phyloP scores from a whole-genome alignment of 225 moss, liverwort and hornwort species.

The Marchantia polymorpha region DNA sequence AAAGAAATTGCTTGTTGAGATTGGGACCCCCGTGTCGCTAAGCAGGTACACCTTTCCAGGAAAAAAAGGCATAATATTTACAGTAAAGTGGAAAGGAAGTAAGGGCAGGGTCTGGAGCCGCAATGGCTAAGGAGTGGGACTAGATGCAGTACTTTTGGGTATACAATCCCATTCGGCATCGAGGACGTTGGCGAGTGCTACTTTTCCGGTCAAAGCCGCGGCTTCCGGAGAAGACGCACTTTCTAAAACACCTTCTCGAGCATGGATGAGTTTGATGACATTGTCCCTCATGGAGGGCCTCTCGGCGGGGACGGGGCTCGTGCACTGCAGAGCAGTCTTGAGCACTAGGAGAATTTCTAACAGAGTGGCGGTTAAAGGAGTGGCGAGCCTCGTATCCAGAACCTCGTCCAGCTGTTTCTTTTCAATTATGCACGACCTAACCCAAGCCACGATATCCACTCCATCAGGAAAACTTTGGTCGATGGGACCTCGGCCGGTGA shows the following conservation, averaged over 20 bases:
- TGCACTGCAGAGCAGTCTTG: constrained; percentile 40
- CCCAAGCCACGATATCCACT: constrained; percentile 44
- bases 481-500: constrained; percentile 20
- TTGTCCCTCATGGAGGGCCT: constrained; percentile 48
- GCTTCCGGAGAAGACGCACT: neutral
- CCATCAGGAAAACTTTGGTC: constrained; percentile 8
- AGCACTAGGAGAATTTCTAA: constrained; percentile 39
- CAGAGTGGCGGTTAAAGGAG: constrained; percentile 11
- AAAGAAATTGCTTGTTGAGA: too few relatives aligned
- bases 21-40: too few relatives aligned
- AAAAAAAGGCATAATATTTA: neutral
- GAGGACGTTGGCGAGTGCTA: constrained; percentile 9
- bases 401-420: constrained; percentile 27
- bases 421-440: constrained; percentile 30
- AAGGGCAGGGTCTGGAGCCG: neutral
- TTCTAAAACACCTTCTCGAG: constrained; percentile 5
- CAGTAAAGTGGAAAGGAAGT: neutral
- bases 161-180: constrained; percentile 6
- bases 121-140: neutral
- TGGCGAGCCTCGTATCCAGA: constrained; percentile 29
- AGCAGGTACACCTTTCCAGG: neutral
- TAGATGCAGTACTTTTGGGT: neutral
- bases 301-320: constrained; percentile 31
- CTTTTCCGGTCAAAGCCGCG: neutral
- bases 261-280: constrained; percentile 32